A percentile compares a stretch with the other conserved stretches of the same genome.
Conservation (phyloP, 2,329 filamentous ascomycete species). For the Talaromyces sp. region DNA sequence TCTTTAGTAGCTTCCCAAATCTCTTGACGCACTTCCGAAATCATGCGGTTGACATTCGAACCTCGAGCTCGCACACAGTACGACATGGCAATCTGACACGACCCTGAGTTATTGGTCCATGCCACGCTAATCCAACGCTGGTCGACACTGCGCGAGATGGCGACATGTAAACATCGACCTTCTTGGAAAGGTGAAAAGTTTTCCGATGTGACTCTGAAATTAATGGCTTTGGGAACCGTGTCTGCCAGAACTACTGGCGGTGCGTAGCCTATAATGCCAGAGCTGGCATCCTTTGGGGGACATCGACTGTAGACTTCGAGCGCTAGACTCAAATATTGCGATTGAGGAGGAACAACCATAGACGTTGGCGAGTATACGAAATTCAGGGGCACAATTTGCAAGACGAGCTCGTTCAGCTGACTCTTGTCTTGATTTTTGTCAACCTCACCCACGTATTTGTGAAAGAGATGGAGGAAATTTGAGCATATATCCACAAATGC, state of each 20-base stretch:
- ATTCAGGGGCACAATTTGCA: constrained; percentile 57
- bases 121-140: constrained; percentile 57
- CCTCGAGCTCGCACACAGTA: constrained; percentile 50
- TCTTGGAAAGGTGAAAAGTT: constrained; percentile 55
- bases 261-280: constrained; percentile 45
- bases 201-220: constrained; percentile 54
- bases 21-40: constrained; percentile 53
- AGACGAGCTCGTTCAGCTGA: constrained; percentile 48
- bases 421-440: constrained; percentile 30
- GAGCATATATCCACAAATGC: constrained; percentile 52
- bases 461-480: constrained; percentile 56
- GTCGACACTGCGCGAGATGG: constrained; percentile 55
- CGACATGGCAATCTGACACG: constrained; percentile 51
- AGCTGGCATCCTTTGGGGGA: constrained; percentile 41
- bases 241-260: constrained; percentile 55
- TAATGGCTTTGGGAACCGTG: constrained; percentile 50
- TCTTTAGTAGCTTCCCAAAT: constrained; percentile 57
- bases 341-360: constrained; percentile 50
- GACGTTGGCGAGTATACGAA: constrained; percentile 52
- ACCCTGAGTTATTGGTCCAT: constrained; percentile 58
- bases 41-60: constrained; percentile 29
- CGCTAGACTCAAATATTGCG: constrained; percentile 50
- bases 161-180: constrained; percentile 56
- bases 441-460: constrained; percentile 47
- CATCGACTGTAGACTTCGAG: constrained; percentile 59